Evolutionary conservation across 228 moss, liverwort and hornwort species (phyloP).

Genomic region (Sphagnum fallax): DNA sequence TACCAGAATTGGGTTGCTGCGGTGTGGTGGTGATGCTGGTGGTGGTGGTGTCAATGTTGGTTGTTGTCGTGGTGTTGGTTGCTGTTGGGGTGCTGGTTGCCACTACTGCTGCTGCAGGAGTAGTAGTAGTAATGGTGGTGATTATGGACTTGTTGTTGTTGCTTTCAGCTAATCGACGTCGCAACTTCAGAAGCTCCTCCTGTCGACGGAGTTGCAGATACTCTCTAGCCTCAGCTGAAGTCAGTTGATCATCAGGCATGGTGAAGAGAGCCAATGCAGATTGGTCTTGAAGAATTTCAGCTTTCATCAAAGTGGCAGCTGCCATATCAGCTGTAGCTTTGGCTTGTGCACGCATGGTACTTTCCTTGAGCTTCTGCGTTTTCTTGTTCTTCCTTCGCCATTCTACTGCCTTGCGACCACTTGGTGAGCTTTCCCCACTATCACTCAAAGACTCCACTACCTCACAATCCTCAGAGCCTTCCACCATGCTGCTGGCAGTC

Average conservation of each 20-base stretch:
- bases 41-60: not conserved
- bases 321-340: constrained; percentile 10
- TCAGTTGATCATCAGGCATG: constrained; percentile 9
- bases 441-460: not conserved
- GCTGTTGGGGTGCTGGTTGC: not conserved
- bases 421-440: not conserved
- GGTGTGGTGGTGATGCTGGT: no score
- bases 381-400: not conserved
- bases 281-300: constrained; percentile 8
- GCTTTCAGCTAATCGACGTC: not conserved
- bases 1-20: no score
- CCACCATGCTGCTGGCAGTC: not conserved
- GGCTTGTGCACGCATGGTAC: constrained; percentile 4
- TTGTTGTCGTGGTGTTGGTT: not conserved
- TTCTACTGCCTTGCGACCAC: not conserved
- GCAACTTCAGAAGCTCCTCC: constrained; percentile 7
- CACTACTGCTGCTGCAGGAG: not conserved
- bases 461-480: not conserved
- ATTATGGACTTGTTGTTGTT: not conserved
- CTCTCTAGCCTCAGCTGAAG: constrained; percentile 5
- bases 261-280: constrained; percentile 8
- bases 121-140: not conserved
- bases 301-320: constrained; percentile 7
- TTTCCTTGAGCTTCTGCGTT: constrained; percentile 2
- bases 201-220: constrained; percentile 5